A percentile compares a stretch with the other conserved stretches of the same genome.
These are phyloP conservation scores for Lippia alba DNA, from an alignment of 305 asterid species.

Conservation along the genomic window DNA sequence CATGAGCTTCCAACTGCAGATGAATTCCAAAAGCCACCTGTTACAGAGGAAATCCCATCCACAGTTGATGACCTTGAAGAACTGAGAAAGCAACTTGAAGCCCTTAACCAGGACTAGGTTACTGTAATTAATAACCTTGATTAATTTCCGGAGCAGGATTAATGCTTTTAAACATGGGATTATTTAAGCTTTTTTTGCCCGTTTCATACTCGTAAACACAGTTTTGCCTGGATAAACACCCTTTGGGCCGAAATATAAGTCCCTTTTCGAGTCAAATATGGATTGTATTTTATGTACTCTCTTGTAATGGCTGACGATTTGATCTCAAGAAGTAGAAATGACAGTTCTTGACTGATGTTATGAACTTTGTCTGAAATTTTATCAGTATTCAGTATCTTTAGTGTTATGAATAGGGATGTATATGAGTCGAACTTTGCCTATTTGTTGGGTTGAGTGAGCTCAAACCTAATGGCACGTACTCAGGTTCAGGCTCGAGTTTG, in stretches of 20 bases:
- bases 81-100: slow-evolving; percentile 78
- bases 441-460: background rate
- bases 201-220: slow-evolving; percentile 16
- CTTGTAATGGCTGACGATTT: slow-evolving; percentile 14
- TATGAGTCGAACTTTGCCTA: background rate
- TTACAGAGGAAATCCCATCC: slow-evolving; percentile 41
- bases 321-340: background rate
- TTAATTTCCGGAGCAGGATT: background rate
- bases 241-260: background rate
- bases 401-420: no score
- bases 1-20: slow-evolving; percentile 92
- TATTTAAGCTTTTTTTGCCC: background rate
- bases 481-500: no score
- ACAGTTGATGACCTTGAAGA: slow-evolving; percentile 74
- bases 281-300: slow-evolving; percentile 27
- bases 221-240: slow-evolving; percentile 17
- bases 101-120: slow-evolving; percentile 66
- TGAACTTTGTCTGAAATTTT: background rate
- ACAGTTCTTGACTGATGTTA: background rate
- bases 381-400: background rate
- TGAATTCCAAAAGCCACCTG: slow-evolving; percentile 50
- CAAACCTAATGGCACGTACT: no score
- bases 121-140: background rate
- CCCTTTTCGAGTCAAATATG: slow-evolving; percentile 26
- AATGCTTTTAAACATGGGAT: background rate